Percentiles rank a stretch among this genome's conserved stretches.
These are phyloP conservation scores for Cercophora scortea DNA, from an alignment of 495 filamentous ascomycete genomes.

Conservation along the genomic window DNA sequence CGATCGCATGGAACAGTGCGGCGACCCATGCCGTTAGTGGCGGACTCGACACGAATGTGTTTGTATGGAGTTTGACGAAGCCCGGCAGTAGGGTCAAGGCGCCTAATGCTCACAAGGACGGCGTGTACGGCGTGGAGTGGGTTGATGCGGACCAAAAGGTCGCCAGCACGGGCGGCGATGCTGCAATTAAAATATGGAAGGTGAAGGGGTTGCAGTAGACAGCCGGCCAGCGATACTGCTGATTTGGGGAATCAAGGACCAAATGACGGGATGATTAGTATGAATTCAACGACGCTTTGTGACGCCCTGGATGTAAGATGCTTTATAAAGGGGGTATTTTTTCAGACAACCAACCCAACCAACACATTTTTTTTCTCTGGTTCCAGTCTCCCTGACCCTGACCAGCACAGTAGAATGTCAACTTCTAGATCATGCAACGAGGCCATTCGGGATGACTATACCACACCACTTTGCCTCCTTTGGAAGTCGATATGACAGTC, in stretches of 20 bases:
- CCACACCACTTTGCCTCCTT: too few species aligned
- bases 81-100: conserved; percentile 75
- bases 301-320: background rate
- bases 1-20: conserved; percentile 70
- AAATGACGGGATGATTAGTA: background rate
- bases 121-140: conserved; percentile 86
- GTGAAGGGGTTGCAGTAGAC: conserved; percentile 53
- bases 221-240: too few species aligned
- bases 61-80: conserved; percentile 81
- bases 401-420: too few species aligned
- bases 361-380: too few species aligned
- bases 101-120: conserved; percentile 86
- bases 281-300: background rate
- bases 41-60: conserved; percentile 79
- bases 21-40: conserved; percentile 78
- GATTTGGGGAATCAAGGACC: too few species aligned
- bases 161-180: conserved; percentile 76
- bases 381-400: too few species aligned
- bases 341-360: too few species aligned
- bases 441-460: too few species aligned
- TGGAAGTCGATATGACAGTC: too few species aligned
- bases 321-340: too few species aligned
- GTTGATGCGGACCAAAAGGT: conserved; percentile 60
- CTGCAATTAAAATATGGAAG: conserved; percentile 82
- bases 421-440: too few species aligned